phyloP scores from a whole-genome alignment of 495 filamentous ascomycete species.

The Aspergillus kassunensis region DNA sequence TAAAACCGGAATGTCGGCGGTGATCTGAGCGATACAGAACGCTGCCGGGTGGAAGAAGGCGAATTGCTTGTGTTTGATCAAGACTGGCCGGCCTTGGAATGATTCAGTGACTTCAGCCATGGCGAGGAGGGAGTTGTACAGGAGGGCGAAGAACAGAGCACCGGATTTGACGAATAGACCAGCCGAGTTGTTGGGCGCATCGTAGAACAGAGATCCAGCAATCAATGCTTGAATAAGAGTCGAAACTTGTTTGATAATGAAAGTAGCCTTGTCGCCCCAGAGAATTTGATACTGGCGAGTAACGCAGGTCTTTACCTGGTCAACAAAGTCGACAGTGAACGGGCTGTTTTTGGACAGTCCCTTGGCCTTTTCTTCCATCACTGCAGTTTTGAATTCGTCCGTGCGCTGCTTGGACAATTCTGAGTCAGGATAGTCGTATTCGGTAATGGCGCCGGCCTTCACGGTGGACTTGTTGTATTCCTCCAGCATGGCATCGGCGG shows the following conservation, averaged over 20 bases:
- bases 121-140: slow-evolving; percentile 71
- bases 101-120: slow-evolving; percentile 69
- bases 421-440: slow-evolving; percentile 48
- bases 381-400: slow-evolving; percentile 45
- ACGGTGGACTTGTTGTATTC: slow-evolving; percentile 40
- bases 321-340: slow-evolving; percentile 54
- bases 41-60: slow-evolving; percentile 73
- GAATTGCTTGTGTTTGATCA: slow-evolving; percentile 73
- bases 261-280: slow-evolving; percentile 57
- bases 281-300: slow-evolving; percentile 54
- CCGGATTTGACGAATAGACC: slow-evolving; percentile 53
- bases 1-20: slow-evolving; percentile 65
- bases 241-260: slow-evolving; percentile 55
- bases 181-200: slow-evolving; percentile 30
- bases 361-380: slow-evolving; percentile 43
- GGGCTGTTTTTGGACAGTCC: slow-evolving; percentile 40
- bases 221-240: slow-evolving; percentile 39
- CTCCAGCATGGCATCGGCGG: slow-evolving; percentile 34
- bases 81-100: slow-evolving; percentile 63
- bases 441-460: slow-evolving; percentile 31
- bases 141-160: slow-evolving; percentile 65
- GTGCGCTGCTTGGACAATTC: slow-evolving; percentile 41
- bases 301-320: slow-evolving; percentile 55
- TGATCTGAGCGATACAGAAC: slow-evolving; percentile 64
- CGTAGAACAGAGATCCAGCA: slow-evolving; percentile 41